Evolutionary conservation across 345 rosid species (phyloP).

Genomic region (Linum lewisii): DNA sequence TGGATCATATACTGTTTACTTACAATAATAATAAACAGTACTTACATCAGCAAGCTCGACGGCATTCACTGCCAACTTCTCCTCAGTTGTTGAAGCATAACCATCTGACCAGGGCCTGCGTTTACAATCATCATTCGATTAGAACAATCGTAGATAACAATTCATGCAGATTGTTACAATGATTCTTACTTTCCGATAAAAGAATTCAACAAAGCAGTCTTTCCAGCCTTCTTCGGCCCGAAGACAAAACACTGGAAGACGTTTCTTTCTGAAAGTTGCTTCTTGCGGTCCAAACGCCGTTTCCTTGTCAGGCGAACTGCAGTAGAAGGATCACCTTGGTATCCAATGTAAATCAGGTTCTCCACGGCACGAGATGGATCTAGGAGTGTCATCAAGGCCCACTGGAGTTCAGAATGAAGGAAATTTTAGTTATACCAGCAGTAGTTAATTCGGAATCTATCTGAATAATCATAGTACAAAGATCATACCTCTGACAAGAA

Average conservation of each 20-base stretch:
- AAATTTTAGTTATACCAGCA: no score
- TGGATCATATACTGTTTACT: no score
- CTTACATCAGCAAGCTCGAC: slow-evolving; percentile 72
- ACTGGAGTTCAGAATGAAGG: slow-evolving; percentile 35
- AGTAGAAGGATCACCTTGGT: slow-evolving; percentile 43
- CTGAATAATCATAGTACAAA: no score
- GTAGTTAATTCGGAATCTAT: background rate
- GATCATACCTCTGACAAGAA: slow-evolving; percentile 68
- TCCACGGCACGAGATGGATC: slow-evolving; percentile 66
- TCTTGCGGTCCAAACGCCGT: slow-evolving; percentile 55
- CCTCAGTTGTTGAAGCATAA: slow-evolving; percentile 33
- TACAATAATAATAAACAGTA: no score
- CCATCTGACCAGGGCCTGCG: slow-evolving; percentile 54
- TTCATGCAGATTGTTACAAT: background rate
- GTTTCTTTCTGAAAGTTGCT: slow-evolving; percentile 58
- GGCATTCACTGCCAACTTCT: slow-evolving; percentile 57
- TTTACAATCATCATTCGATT: slow-evolving; percentile 2
- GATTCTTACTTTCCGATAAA: slow-evolving; percentile 57
- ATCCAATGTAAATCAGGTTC: slow-evolving; percentile 57
- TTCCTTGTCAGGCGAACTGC: slow-evolving; percentile 55
- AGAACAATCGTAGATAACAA: no score
- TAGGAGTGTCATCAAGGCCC: slow-evolving; percentile 82
- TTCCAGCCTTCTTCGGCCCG: slow-evolving; percentile 75
- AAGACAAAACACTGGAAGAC: slow-evolving; percentile 76
- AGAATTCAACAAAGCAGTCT: slow-evolving; percentile 63